Conservation (phyloP, 306 rosid genomes). For the Cucumis hystrix region DNA sequence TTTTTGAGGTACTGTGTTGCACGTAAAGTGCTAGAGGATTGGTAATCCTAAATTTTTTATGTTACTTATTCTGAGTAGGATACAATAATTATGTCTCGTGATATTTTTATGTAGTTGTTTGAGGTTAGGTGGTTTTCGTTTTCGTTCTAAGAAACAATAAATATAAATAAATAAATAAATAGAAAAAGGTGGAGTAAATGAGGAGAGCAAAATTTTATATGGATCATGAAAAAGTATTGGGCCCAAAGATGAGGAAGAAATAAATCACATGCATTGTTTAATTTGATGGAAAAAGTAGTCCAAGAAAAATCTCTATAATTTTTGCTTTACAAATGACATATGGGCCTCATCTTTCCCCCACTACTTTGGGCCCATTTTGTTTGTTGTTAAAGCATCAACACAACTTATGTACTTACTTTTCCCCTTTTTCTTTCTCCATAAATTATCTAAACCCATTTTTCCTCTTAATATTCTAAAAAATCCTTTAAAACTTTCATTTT, state of each 20-base stretch:
- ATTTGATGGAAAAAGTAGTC: background rate
- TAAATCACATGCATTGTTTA: background rate
- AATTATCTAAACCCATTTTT: background rate
- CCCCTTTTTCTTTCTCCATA: background rate
- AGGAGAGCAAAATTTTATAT: background rate
- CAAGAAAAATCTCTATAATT: background rate
- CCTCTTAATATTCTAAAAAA: background rate
- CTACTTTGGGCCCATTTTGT: constrained; percentile 4
- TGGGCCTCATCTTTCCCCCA: constrained; percentile 5
- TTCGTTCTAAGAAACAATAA: too few relatives aligned
- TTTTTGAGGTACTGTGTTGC: too few relatives aligned
- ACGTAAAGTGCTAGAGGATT: too few relatives aligned
- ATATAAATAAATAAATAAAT: too few relatives aligned
- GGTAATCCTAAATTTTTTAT: too few relatives aligned
- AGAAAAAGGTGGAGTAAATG: background rate
- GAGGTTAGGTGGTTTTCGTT: too few relatives aligned
- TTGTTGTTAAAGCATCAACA: background rate
- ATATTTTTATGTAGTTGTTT: too few relatives aligned
- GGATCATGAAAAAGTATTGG: background rate
- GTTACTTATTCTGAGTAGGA: too few relatives aligned
- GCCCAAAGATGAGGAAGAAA: background rate
- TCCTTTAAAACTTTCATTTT: background rate
- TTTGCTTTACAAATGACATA: constrained; percentile 1
- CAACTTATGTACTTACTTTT: background rate
- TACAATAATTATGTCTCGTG: too few relatives aligned